Percentiles rank a stretch among this genome's conserved stretches.
Conservation (phyloP, 306 rosid species). For the Alnus rubra region DNA sequence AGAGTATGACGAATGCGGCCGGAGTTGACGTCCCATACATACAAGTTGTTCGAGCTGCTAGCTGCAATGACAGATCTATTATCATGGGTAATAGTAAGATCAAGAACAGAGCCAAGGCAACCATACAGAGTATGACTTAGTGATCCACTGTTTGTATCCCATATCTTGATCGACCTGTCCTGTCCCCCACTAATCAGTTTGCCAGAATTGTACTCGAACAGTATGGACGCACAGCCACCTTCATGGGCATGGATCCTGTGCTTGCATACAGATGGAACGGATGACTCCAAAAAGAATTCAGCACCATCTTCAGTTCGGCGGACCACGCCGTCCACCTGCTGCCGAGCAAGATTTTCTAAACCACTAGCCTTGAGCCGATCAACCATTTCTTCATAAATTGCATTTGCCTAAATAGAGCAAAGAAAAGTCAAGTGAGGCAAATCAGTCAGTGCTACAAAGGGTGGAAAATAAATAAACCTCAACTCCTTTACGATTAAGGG, state of each 20-base stretch:
- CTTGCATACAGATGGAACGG: conserved; percentile 71
- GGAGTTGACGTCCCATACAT: conserved; percentile 76
- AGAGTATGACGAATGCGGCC: conserved; percentile 90
- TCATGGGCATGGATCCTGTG: conserved; percentile 79
- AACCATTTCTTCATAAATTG: conserved; percentile 84
- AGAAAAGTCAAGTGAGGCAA: conserved; percentile 18
- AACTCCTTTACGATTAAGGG: background rate
- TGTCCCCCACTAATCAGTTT: conserved; percentile 92
- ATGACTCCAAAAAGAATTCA: conserved; percentile 75
- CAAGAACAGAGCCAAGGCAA: conserved; percentile 93
- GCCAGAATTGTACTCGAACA: conserved; percentile 76
- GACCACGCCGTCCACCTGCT: conserved; percentile 97
- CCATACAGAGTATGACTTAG: conserved; percentile 62
- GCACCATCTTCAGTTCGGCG: conserved; percentile 97
- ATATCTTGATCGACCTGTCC: conserved; percentile 77
- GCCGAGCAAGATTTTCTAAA: conserved; percentile 85
- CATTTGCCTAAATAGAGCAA: conserved; percentile 65
- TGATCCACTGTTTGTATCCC: conserved; percentile 87
- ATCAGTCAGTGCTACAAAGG: background rate
- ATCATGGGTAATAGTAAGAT: conserved; percentile 81
- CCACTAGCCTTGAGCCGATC: conserved; percentile 76
- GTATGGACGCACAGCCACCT: conserved; percentile 87
- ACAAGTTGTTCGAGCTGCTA: conserved; percentile 94
- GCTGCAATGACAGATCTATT: conserved; percentile 91
- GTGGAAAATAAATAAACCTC: background rate